Evolutionary conservation across 306 rosid genomes (phyloP), one percentile per base, ranked within the genome.

Genomic region (Dalbergia cochinchinensis): DNA sequence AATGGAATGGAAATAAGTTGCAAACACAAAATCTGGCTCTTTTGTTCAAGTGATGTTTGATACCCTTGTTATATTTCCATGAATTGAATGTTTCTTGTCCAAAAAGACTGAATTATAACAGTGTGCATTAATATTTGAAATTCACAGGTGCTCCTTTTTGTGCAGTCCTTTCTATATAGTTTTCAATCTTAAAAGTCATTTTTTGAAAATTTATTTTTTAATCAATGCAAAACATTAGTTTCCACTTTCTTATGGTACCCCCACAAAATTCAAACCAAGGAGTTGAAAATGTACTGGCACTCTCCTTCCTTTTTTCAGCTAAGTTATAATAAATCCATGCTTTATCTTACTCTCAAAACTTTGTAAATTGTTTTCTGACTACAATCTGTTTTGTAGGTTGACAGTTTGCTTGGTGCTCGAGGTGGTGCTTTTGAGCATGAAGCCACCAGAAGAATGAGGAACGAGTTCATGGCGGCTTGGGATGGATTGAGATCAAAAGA

Each of bases 381-480:
- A 44, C 34, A 59, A 81, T 90, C 12, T 74, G 15, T 76, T 19
- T 74, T 41, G 55, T 80, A 95, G 99, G 92, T 95, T 82, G 99
- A 95, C 88, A 93, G 98, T 90, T 88, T 95, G 84, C 99, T 95
- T 76, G 99, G 99, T 74, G 99, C 99, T 53, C 94, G 99, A 76
- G 99, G 99, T 68, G 99, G 99, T 78, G 84, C 98, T 82, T 91
- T 87, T 82, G 99, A 95, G 84, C 99, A 95, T 73, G 98, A 95
- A 80, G 99, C 99, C 65, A 93, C 99, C 74, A 90, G 99, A 84
- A 91, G 99, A 89, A 95, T 95, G 99, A 92, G 98, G 88, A 95
- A 95, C 6, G 98, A 95, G 88, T 95, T 95, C 83, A 95, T 95
- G 99, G 97, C 99, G 55, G 99, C 99, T 68, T 95, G 99, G 99